phyloP scores from a whole-genome alignment of 1,139 yeast genomes.

The Lodderomyces theae region DNA sequence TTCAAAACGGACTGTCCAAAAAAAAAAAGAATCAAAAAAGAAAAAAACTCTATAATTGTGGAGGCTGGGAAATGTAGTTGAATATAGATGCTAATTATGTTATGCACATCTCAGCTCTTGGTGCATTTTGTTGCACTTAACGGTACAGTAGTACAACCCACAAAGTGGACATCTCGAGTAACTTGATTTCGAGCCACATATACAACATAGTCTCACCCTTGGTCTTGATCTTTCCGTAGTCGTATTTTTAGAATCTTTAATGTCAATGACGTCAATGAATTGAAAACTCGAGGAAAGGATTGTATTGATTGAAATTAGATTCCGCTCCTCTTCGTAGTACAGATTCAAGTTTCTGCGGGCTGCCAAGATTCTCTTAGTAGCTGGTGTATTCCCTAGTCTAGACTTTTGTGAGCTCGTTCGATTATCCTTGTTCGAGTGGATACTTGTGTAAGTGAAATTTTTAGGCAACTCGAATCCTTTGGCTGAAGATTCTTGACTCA shows the following conservation, averaged over 20 bases:
- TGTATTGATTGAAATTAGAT: slow-evolving; percentile 42
- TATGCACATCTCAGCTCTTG: slow-evolving; percentile 43
- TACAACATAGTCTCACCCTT: slow-evolving; percentile 40
- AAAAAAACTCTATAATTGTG: slow-evolving; percentile 3
- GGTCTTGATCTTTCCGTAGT: slow-evolving; percentile 27
- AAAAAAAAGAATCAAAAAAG: background rate
- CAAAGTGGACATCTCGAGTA: slow-evolving; percentile 42
- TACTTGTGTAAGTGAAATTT: slow-evolving; percentile 36
- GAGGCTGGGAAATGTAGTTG: background rate
- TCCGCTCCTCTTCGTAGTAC: slow-evolving; percentile 49
- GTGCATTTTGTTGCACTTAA: slow-evolving; percentile 40
- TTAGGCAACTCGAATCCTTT: slow-evolving; percentile 42
- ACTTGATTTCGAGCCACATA: slow-evolving; percentile 39
- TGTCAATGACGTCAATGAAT: slow-evolving; percentile 35
- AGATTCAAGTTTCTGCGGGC: slow-evolving; percentile 46
- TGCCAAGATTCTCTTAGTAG: slow-evolving; percentile 43
- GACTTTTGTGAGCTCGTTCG: slow-evolving; percentile 22
- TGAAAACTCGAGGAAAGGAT: slow-evolving; percentile 41
- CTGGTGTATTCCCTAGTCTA: slow-evolving; percentile 44
- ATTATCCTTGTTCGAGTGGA: slow-evolving; percentile 19
- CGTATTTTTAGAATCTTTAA: slow-evolving; percentile 15
- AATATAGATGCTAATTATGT: slow-evolving; percentile 7
- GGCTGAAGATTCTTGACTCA: slow-evolving; percentile 32
- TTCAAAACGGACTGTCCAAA: no score
- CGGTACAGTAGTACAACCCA: slow-evolving; percentile 44